Base-by-base conservation (phyloP, 2,329 filamentous ascomycete genomes). In the Penicillium sp. region DNA sequence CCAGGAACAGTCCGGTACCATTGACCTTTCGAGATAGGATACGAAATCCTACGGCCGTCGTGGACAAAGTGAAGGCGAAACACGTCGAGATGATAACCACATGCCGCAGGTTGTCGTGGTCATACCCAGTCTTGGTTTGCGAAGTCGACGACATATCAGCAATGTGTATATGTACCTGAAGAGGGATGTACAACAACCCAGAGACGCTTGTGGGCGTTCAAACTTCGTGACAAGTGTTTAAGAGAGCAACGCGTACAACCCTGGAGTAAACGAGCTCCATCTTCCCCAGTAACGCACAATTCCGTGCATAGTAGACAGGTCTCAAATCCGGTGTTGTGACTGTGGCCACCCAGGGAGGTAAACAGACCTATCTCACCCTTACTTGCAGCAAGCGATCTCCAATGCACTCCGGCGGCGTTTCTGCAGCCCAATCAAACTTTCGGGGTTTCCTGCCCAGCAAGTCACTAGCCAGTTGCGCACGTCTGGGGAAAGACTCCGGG, bases 11-110 rank as follows among this genome's bases (percentile, higher is more conserved):
- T 15, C 33, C 43, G 20, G 15, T 37, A 40, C 51, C 33, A 46
- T 42, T 56, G 17, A 58, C 40, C 7, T 39, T 39, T 18, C 54
- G 42, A 18, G 50, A 53, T 5, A 53, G 28, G 2, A 56, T 37
- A 2, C 53, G 51, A 23, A 56, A 42, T 1, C 25, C 33, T 2
- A 58, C 50, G 2, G 54, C 47, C 2, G 45, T 28, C 2, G 51
- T 58, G n/a, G 54, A 58, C 8, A 58, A 25, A 1, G 50, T 43
- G 11, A 57, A 49, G 4, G 54, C 54, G 25, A 56, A 51, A 33
- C 48, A 50, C 3, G 53, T 58, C 2, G 54, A 46, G 1, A 53
- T 56, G 18, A 58, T 54, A 18, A 58, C 53, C n/a, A 57, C 53
- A 55, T 57, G 52, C 3, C 46, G 53, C 3, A 58, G 37, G 14